Percentiles rank a stretch among this genome's conserved stretches.
Evolutionary conservation across 2,329 filamentous ascomycete species (phyloP).

Genomic region (Didymosphaeria variabile): DNA sequence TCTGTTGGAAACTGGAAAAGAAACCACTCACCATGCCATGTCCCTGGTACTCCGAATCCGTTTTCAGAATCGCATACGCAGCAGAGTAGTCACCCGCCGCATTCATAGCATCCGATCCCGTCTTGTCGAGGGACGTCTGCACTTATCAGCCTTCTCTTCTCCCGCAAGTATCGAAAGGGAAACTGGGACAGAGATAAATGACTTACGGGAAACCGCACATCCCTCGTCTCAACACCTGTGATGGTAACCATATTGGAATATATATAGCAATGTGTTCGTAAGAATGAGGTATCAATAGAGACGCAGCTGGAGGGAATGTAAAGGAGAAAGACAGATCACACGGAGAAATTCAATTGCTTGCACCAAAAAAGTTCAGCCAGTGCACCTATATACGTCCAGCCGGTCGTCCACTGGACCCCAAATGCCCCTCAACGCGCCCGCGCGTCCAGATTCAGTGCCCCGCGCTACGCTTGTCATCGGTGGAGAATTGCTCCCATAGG

Average conservation of each 20-base stretch:
- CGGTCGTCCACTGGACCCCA: background rate
- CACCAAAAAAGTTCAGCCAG: background rate
- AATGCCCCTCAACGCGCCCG: slow-evolving; percentile 1
- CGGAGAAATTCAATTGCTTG: slow-evolving; percentile 3
- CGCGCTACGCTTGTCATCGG: slow-evolving; percentile 22
- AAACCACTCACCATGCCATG: slow-evolving; percentile 75
- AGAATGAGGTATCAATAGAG: background rate
- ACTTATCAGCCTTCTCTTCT: slow-evolving; percentile 2
- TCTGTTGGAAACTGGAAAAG: background rate
- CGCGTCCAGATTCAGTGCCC: slow-evolving; percentile 14
- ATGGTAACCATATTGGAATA: slow-evolving; percentile 56
- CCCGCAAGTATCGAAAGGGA: background rate
- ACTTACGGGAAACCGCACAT: slow-evolving; percentile 60
- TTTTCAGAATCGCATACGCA: slow-evolving; percentile 92
- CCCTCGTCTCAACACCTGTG: slow-evolving; percentile 55
- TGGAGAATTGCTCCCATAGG: slow-evolving; percentile 32
- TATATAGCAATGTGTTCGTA: background rate
- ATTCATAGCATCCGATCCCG: slow-evolving; percentile 97
- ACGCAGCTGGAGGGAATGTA: background rate
- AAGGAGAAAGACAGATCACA: background rate
- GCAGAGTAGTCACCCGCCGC: slow-evolving; percentile 90
- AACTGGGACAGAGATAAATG: background rate
- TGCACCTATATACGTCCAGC: slow-evolving; percentile 7
- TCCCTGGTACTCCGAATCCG: slow-evolving; percentile 74
- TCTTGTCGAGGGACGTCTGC: slow-evolving; percentile 90